Conservation (phyloP, 2,329 filamentous ascomycete species). For the Drechslerella dactyloides region DNA sequence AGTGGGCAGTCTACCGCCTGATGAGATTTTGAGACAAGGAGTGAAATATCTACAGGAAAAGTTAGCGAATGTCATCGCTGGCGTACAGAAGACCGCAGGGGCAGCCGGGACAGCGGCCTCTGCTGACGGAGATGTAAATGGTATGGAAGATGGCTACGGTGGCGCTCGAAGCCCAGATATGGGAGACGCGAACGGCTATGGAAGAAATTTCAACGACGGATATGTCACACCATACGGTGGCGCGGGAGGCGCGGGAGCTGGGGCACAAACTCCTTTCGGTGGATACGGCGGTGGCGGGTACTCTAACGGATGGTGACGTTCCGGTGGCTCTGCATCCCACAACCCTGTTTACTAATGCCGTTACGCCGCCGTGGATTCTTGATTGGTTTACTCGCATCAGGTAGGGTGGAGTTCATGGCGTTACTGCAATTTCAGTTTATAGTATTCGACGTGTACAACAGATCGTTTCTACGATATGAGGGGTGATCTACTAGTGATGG, state of each 20-base stretch:
- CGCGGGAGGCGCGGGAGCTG: constrained; percentile 48
- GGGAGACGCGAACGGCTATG: constrained; percentile 48
- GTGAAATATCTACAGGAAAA: constrained; percentile 90
- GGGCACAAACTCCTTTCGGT: constrained; percentile 44
- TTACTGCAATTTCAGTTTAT: constrained; percentile 15
- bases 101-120: constrained; percentile 61
- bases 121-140: constrained; percentile 57
- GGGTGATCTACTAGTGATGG: not conserved
- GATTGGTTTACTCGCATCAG: constrained; percentile 4
- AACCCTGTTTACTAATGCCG: not conserved
- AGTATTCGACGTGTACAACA: constrained; percentile 20
- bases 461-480: constrained; percentile 16
- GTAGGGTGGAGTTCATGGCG: constrained; percentile 27
- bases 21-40: constrained; percentile 84
- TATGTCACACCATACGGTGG: constrained; percentile 55
- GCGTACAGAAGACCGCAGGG: constrained; percentile 66
- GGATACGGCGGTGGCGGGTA: constrained; percentile 46
- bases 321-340: not conserved
- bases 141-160: constrained; percentile 53
- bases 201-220: constrained; percentile 51
- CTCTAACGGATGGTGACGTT: constrained; percentile 44
- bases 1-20: constrained; percentile 84
- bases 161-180: constrained; percentile 46
- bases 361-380: not conserved
- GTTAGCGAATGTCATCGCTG: constrained; percentile 77